Base-by-base conservation (phyloP, 495 filamentous ascomycete genomes). In the Penicillium bovifimosum region DNA sequence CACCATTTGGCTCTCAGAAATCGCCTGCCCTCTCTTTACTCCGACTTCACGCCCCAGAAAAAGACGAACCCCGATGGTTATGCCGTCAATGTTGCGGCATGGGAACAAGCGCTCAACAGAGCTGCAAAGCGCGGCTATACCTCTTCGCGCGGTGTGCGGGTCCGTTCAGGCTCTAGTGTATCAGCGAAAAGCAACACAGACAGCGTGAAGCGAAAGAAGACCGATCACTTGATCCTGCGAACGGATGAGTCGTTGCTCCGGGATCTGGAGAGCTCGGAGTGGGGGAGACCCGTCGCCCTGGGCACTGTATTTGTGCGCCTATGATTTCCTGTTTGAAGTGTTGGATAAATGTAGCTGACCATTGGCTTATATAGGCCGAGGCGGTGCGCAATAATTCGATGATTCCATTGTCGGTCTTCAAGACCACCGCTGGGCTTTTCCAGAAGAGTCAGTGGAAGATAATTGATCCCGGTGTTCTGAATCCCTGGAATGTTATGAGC, bases 51-150 rank as follows among this genome's bases (percentile, higher is more conserved):
- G 4, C 65, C 78, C 32, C 90, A 92, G 55, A 80, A 79, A 53
- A 82, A 81, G 47, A 85, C 86, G 29, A 98, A 98, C 64, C 91
- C 91, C 1, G 90, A 95, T 60, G 92, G 91, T 55, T 98, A 91
- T 72, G 70, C 77, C 27, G 88, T 91, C 43, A 97, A 98, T 66
- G 68, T 91, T 35, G 71, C 79, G 11, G 88, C 91, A 36, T 98
- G 93, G 93, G 81, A 85, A 61, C 76, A 78, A 26, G 91, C 80
- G 1, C 78, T 98, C 20, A 75, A 80, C 16, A 70, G 74, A 38
- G 87, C 91, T 18, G 76, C 84, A 1, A 74, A 76, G 47, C 80
- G 81, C 9, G 95, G 91, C 6, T 70, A 82, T 27, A 74, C 87
- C 7, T 76, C 83, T 0, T 75, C 76, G 5, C 66, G 63, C 18